Evolutionary conservation across 441 rosid genomes (phyloP), one percentile per base, ranked within the genome.

Genomic region (Erysimum pusillum): DNA sequence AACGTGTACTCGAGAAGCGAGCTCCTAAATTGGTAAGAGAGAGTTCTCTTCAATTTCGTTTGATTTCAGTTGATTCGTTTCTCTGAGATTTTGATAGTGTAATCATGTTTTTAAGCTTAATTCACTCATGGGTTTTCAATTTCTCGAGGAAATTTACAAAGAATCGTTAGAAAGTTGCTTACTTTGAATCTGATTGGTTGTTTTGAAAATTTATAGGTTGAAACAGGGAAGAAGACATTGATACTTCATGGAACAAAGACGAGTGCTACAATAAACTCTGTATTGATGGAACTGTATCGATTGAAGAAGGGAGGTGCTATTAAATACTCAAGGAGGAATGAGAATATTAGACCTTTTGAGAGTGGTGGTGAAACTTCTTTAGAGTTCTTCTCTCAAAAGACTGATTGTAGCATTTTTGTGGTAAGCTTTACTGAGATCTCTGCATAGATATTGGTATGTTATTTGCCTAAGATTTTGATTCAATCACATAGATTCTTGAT

Each of bases 391-490:
- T 95, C 99, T 54, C 85, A 67, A 15, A 93, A 91, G 85, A 93
- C 98, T 0, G 99, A 95, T 82, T 95, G 98, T 84, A 86, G 99
- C 82, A 79, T 91, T 44, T 91, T 95, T 79, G 91, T 89, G 87
- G 99, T 95, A 73, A 87, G 93, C 69, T 46, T n/a, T n/a, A n/a
- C n/a, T n/a, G n/a, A 36, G 20, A 9, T 57, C 54, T 57, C 44
- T 69, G 34, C 46, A 5, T 18, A 44, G 14, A 3, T 32, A 45
- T 18, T 60, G 53, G 4, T 69, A 7, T 48, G 53, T 18, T 48
- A 48, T 2, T 25, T 48, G 25, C 17, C 20, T 15, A 46, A 1
- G 8, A 15, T 15, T 49, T 22, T 22, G 25, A 22, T 22, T 22
- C 25, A 22, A 25, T 25, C 28, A 25, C 28, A 25, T 25, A 25